Percentiles rank a stretch among this genome's conserved stretches.
Evolutionary conservation across 2,329 filamentous ascomycete species (phyloP).

Genomic region (Pseudogymnoascus sp.): DNA sequence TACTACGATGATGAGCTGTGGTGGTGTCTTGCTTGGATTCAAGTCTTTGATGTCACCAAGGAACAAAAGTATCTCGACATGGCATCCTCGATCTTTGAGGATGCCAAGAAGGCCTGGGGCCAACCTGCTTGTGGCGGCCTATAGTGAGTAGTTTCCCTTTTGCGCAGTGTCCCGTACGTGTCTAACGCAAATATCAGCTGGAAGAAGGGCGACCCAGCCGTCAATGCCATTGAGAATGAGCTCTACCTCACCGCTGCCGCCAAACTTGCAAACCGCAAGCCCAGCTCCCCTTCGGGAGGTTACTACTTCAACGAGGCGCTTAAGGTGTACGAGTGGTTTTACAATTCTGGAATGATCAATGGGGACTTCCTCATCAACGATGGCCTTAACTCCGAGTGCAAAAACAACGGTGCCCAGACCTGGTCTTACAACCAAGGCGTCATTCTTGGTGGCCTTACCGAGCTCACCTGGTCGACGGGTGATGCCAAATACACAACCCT

Average conservation of each 20-base stretch:
- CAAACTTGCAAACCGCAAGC: constrained; percentile 47
- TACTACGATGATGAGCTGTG: constrained; percentile 56
- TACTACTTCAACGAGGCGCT: constrained; percentile 51
- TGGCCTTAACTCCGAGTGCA: constrained; percentile 41
- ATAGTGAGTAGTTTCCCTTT: constrained; percentile 26
- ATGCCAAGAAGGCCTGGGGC: constrained; percentile 44
- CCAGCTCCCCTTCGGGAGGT: constrained; percentile 36
- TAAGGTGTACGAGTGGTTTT: constrained; percentile 44
- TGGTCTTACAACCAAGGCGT: constrained; percentile 56
- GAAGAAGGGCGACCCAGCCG: constrained; percentile 43
- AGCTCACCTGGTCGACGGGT: constrained; percentile 46
- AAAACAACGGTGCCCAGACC: constrained; percentile 35
- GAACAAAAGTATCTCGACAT: constrained; percentile 45
- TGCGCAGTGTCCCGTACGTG: not conserved
- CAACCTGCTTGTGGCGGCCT: constrained; percentile 46
- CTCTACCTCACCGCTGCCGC: constrained; percentile 47
- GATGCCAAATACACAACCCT: constrained; percentile 33
- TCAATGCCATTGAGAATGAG: constrained; percentile 50
- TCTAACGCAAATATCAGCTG: constrained; percentile 30
- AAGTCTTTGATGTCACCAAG: constrained; percentile 46
- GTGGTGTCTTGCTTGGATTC: constrained; percentile 54
- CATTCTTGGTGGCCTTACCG: constrained; percentile 48
- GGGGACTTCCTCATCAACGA: constrained; percentile 43
- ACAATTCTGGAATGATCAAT: constrained; percentile 39
- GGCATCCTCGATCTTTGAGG: constrained; percentile 46